Conservation (phyloP, 2,329 filamentous ascomycete species). For the Hymenoscyphus scutula region DNA sequence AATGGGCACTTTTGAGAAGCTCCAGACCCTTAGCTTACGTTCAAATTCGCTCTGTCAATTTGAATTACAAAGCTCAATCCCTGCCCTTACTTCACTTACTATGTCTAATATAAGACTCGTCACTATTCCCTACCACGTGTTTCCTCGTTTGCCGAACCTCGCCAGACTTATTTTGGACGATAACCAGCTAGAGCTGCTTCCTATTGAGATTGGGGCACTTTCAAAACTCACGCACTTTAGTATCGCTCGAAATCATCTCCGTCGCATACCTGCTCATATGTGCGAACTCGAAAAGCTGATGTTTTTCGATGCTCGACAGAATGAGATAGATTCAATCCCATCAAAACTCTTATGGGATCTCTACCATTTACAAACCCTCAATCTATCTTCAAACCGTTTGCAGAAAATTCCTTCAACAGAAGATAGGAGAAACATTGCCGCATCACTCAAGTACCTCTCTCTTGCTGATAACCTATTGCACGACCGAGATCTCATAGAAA, state of each 20-base stretch:
- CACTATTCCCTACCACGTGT: conserved; percentile 80
- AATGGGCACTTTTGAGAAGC: conserved; percentile 78
- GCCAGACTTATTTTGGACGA: conserved; percentile 87
- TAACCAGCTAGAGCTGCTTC: conserved; percentile 92
- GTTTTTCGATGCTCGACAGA: conserved; percentile 87
- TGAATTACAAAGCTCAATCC: conserved; percentile 72
- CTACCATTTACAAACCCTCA: no score
- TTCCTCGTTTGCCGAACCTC: conserved; percentile 81
- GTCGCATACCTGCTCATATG: conserved; percentile 80
- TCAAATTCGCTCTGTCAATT: conserved; percentile 96
- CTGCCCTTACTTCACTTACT: conserved; percentile 81
- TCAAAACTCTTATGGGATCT: no score
- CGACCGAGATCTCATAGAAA: conserved; percentile 76
- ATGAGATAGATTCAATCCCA: conserved; percentile 85
- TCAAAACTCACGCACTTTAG: conserved; percentile 86
- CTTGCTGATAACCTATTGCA: conserved; percentile 53
- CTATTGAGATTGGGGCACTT: conserved; percentile 79
- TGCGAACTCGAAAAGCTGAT: conserved; percentile 82
- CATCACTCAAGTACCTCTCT: conserved; percentile 91
- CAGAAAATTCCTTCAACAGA: no score
- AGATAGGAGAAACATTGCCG: no score
- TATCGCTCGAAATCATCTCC: conserved; percentile 87
- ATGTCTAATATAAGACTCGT: conserved; percentile 88
- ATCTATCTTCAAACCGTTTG: conserved; percentile 90
- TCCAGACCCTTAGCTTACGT: conserved; percentile 83